Evolutionary conservation across 805 yeast species (phyloP), one percentile per base, ranked within the genome.

Genomic region (Yamadazyma nakazawae): DNA sequence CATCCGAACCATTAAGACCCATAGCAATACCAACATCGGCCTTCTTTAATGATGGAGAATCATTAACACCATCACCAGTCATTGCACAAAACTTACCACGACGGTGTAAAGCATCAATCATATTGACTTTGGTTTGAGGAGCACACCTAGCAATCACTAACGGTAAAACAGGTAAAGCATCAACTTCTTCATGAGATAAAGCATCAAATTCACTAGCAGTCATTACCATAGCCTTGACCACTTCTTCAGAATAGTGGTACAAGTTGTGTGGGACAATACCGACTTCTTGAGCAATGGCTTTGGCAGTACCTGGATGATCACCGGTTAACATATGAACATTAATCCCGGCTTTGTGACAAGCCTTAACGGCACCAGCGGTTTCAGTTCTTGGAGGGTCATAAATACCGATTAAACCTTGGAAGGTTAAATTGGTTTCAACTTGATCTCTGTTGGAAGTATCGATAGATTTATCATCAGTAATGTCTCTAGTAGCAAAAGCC

Each of bases 11-110:
- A 50, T 84, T 79, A 30, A 66, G 54, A 40, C 92, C 92, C 92
- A 85, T 85, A 10, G 92, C 89, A 62, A 85, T 84, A 54, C 92
- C 92, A 47, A 85, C 88, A 63, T 85, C 90, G 3, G 92, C 85
- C 53, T 73, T 80, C 61, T 85, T 85, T 64, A 85, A 70, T 31
- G 86, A 79, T 21, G 92, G 92, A 2, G 90, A 84, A 60, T 85
- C 92, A 61, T 85, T 85, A 38, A 85, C 91, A 52, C 92, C 92
- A 62, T 85, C 92, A 43, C 73, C 73, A 12, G 73, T 68, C 73
- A 68, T 68, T 17, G 73, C 73, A 32, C 62, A 65, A 41, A 66
- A 67, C 52, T 67, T 68, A 7, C 52, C 45, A 39, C 73, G 58
- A 46, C 73, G 62, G 45, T 68, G 73, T 48, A 68, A 60, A 2